phyloP scores from a whole-genome alignment of 768 basidiomycete species.

The Boletus rubescentipes region DNA sequence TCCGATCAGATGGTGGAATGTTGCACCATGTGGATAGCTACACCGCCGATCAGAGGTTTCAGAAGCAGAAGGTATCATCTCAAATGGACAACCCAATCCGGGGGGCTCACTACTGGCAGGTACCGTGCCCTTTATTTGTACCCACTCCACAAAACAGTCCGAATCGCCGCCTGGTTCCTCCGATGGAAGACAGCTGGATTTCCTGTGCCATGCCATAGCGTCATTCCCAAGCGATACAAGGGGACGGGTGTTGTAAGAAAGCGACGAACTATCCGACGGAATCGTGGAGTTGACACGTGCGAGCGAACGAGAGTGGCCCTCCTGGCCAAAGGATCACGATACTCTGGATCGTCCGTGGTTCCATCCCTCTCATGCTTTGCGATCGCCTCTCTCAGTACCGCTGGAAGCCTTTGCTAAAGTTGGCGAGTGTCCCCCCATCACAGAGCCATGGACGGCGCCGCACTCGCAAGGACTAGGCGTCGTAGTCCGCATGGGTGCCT shows the following conservation, averaged over 20 bases:
- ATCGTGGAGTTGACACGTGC: slow-evolving; percentile 5
- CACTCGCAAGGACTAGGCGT: slow-evolving; percentile 36
- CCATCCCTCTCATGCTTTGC: slow-evolving; percentile 35
- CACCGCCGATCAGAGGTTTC: not conserved
- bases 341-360: slow-evolving; percentile 34
- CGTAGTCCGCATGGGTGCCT: slow-evolving; percentile 40
- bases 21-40: slow-evolving; percentile 15
- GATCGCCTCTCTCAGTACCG: slow-evolving; percentile 27
- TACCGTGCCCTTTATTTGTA: slow-evolving; percentile 10
- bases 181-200: slow-evolving; percentile 6
- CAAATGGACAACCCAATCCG: not conserved
- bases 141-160: slow-evolving; percentile 9
- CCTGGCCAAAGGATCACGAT: slow-evolving; percentile 18
- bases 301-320: slow-evolving; percentile 4
- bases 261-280: slow-evolving; percentile 7
- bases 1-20: slow-evolving; percentile 6
- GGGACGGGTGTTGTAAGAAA: slow-evolving; percentile 10
- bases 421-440: slow-evolving; percentile 25
- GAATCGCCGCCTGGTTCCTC: slow-evolving; percentile 7
- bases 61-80: not conserved
- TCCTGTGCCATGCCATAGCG: slow-evolving; percentile 7
- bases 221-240: slow-evolving; percentile 4
- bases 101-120: slow-evolving; percentile 13
- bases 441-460: slow-evolving; percentile 32
- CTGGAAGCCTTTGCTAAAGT: slow-evolving; percentile 27